These are phyloP conservation scores for Marasmius oreades DNA, from an alignment of 1,284 basidiomycete genomes.

Conservation along the genomic window DNA sequence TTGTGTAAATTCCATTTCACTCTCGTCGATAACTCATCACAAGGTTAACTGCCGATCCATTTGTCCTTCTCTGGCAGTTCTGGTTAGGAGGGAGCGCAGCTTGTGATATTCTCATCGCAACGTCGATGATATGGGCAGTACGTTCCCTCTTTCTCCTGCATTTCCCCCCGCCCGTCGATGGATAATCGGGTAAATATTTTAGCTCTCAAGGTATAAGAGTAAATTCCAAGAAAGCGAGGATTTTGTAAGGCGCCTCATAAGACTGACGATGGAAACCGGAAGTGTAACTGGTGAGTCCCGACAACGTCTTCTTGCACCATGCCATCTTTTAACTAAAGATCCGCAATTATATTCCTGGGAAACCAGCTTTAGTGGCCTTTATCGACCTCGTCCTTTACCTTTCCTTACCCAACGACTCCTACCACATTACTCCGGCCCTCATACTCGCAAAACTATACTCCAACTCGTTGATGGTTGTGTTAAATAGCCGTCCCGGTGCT, in stretches of 20 bases:
- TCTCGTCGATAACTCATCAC: background rate
- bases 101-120: background rate
- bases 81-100: background rate
- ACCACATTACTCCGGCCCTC: background rate
- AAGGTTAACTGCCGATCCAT: background rate
- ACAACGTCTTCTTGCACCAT: background rate
- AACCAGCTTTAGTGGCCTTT: background rate
- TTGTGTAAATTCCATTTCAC: background rate
- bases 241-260: background rate
- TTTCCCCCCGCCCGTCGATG: background rate
- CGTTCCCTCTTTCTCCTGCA: background rate
- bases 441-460: background rate
- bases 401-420: background rate
- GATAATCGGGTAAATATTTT: background rate
- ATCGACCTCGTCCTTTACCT: background rate
- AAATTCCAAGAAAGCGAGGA: background rate
- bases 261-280: background rate
- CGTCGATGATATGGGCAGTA: background rate
- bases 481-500: background rate
- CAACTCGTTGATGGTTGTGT: conserved; percentile 1
- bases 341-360: background rate
- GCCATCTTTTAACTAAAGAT: background rate
- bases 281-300: background rate
- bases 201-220: background rate
- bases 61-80: background rate